These are phyloP conservation scores for Colletotrichum orchidophilum DNA, from an alignment of 2,329 filamentous ascomycete genomes.

Conservation along the genomic window DNA sequence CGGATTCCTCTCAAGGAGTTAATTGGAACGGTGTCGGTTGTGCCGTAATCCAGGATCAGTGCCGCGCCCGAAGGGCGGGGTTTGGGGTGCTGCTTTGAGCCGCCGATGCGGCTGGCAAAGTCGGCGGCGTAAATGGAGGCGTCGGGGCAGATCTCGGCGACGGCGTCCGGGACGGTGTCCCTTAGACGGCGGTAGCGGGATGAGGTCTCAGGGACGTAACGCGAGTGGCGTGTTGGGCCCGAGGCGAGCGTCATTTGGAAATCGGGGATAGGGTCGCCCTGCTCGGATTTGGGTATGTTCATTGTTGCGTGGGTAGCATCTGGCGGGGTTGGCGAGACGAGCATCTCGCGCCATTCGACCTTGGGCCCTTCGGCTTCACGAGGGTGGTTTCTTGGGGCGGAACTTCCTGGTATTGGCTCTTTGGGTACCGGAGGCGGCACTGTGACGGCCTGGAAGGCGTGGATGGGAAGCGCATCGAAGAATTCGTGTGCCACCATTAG, in stretches of 20 bases:
- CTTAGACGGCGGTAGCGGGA: slow-evolving; percentile 81
- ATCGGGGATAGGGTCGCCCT: slow-evolving; percentile 71
- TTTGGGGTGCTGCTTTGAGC: slow-evolving; percentile 65
- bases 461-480: slow-evolving; percentile 96
- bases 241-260: slow-evolving; percentile 87
- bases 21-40: slow-evolving; percentile 77
- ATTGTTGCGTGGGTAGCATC: slow-evolving; percentile 63
- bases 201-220: slow-evolving; percentile 85
- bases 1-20: slow-evolving; percentile 93
- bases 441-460: slow-evolving; percentile 84
- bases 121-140: slow-evolving; percentile 81
- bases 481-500: slow-evolving; percentile 98
- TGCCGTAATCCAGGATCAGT: slow-evolving; percentile 95
- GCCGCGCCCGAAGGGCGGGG: slow-evolving; percentile 79
- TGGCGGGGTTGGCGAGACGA: slow-evolving; percentile 75
- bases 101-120: slow-evolving; percentile 87
- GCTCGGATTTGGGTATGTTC: slow-evolving; percentile 61
- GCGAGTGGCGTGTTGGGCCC: slow-evolving; percentile 80
- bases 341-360: slow-evolving; percentile 82
- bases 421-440: slow-evolving; percentile 39
- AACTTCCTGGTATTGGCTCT: not conserved
- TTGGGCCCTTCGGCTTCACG: slow-evolving; percentile 51
- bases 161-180: slow-evolving; percentile 66
- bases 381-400: slow-evolving; percentile 52
- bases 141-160: slow-evolving; percentile 92